Base-by-base conservation (phyloP, 2,329 filamentous ascomycete genomes). In the Alternaria angustiovoidea region DNA sequence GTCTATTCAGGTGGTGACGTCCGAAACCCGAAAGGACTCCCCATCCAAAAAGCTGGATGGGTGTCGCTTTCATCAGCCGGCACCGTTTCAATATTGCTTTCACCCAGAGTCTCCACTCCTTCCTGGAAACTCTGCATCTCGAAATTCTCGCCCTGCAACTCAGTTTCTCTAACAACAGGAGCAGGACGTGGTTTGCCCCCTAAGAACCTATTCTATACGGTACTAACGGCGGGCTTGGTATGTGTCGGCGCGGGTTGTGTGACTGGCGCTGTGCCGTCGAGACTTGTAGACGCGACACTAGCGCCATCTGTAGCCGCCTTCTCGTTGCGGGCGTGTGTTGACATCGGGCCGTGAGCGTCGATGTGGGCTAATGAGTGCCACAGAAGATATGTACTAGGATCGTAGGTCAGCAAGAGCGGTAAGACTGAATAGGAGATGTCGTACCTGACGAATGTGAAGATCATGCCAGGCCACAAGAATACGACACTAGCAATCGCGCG, bases 401-500 rank as follows among this genome's bases (percentile, higher is more conserved):
- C 11, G 14, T 2, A 18, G 24, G 41, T 47, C 26, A 56, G 46
- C 43, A 34, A 51, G 12, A 34, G 7, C 22, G 8, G 9, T 51
- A 36, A 12, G 8, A 7, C 14, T 26, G 14, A n/a, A n/a, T 7
- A 8, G 12, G 39, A 34, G 7, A 11, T 7, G 39, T 58, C 63
- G 46, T 63, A 83, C 81, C 81, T 83, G 6, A 79, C 79, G 56
- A 85, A 78, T 0, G 84, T 83, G 16, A 77, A 79, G 2, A 85
- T 58, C 67, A 81, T 80, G 0, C 85, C 86, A 0, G 81, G 75
- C 85, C 86, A 88, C 16, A 84, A 66, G 22, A 87, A 82, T 0
- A 86, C 83, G 4, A 83, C 80, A 39, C 82, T 82, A 1, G 84
- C 83, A 54, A 87, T 70, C 8, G 81, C 83, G 9, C 83, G 75